Percentiles rank a stretch among this genome's conserved stretches.
These are phyloP conservation scores for Blastocladiella emersonii DNA, from an alignment of 371 early-diverging fungal genomes.

Conservation along the genomic window DNA sequence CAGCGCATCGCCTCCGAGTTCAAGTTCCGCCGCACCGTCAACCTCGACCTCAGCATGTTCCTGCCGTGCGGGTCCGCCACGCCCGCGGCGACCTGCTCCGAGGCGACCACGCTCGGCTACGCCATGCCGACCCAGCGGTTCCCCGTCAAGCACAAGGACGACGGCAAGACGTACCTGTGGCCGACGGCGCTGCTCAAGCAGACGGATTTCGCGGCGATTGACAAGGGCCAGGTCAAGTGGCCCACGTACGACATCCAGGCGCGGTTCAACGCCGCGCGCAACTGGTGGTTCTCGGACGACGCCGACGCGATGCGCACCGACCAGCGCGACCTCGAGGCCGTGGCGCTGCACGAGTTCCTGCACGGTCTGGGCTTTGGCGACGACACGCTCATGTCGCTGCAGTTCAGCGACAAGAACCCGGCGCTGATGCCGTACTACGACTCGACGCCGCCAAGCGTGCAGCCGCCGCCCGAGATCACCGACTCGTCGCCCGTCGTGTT, in stretches of 20 bases:
- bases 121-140: constrained; percentile 2
- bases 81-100: neutral
- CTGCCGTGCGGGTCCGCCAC: neutral
- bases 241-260: constrained; percentile 5
- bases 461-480: neutral
- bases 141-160: neutral
- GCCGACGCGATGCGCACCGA: neutral
- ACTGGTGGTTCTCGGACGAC: constrained; percentile 8
- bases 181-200: constrained; percentile 7
- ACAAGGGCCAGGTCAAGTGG: neutral
- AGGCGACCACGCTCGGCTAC: neutral
- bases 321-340: constrained; percentile 3
- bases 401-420: neutral
- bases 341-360: constrained; percentile 5
- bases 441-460: neutral
- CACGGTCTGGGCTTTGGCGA: constrained; percentile 7
- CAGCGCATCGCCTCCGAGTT: neutral
- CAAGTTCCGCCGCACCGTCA: neutral
- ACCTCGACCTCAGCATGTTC: neutral
- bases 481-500: neutral
- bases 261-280: constrained; percentile 2
- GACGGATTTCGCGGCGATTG: neutral
- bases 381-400: constrained; percentile 2
- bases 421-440: constrained; percentile 2
- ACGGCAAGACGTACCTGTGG: neutral